A percentile compares a stretch with the other conserved stretches of the same genome.
Conservation (phyloP, 2,329 filamentous ascomycete genomes). For the Neonectria magnoliae region DNA sequence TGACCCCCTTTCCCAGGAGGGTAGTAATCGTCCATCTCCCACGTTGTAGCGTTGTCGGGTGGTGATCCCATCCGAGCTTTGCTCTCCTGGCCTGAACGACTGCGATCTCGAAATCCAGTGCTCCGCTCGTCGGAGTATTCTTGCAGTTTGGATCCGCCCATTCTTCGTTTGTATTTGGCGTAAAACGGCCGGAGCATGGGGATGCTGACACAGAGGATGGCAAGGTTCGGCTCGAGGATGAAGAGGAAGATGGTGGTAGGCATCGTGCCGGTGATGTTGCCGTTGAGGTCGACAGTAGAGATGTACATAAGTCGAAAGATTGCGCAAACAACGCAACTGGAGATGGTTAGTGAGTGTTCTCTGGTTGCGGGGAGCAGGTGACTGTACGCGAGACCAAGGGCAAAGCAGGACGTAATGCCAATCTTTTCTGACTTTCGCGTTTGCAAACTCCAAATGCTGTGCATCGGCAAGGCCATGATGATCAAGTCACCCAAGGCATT, state of each 20-base stretch:
- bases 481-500: conserved; percentile 51
- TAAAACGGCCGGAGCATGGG: conserved; percentile 54
- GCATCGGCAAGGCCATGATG: conserved; percentile 51
- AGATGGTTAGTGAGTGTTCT: conserved; percentile 15
- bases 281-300: conserved; percentile 48
- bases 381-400: conserved; percentile 49
- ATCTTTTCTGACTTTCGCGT: conserved; percentile 50
- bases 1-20: conserved; percentile 26
- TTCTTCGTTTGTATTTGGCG: conserved; percentile 45
- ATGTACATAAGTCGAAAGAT: conserved; percentile 52
- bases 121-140: conserved; percentile 40
- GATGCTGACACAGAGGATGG: conserved; percentile 54
- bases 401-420: conserved; percentile 49
- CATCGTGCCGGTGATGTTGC: conserved; percentile 53
- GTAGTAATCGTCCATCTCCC: conserved; percentile 41
- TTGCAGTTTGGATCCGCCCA: conserved; percentile 43
- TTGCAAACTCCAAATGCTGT: conserved; percentile 51
- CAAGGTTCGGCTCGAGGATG: conserved; percentile 52
- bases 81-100: conserved; percentile 26
- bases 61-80: conserved; percentile 7
- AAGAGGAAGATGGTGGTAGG: conserved; percentile 52
- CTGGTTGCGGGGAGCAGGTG: rapidly evolving
- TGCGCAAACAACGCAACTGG: conserved; percentile 50
- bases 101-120: conserved; percentile 32
- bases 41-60: conserved; percentile 28